Conservation (phyloP, 768 basidiomycete genomes). For the Auricularia sp. region DNA sequence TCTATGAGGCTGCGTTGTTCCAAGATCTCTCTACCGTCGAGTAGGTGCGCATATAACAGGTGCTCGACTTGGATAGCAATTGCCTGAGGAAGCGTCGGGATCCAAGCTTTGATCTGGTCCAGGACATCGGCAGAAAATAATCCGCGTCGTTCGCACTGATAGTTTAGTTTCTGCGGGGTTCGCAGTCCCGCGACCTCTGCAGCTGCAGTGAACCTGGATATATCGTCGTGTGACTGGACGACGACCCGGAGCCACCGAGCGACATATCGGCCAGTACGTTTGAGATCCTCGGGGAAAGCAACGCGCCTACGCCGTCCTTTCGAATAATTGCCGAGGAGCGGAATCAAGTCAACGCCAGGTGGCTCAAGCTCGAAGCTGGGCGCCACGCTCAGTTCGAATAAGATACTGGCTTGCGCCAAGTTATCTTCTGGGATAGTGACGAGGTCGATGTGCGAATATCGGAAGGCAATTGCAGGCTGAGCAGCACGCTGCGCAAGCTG, state of each 20-base stretch:
- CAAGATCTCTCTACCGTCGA: conserved; percentile 45
- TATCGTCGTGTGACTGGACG: conserved; percentile 25
- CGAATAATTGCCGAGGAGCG: not conserved
- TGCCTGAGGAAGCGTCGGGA: conserved; percentile 32
- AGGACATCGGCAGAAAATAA: conserved; percentile 36
- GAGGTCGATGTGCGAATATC: not conserved
- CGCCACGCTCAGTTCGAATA: not conserved
- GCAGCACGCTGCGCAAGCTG: too few species aligned
- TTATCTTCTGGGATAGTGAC: not conserved
- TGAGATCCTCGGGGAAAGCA: not conserved
- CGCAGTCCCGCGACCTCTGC: conserved; percentile 29
- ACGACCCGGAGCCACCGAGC: conserved; percentile 44
- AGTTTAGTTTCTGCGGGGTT: conserved; percentile 21
- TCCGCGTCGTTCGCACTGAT: conserved; percentile 30
- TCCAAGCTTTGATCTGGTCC: conserved; percentile 23
- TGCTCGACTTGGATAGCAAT: conserved; percentile 54
- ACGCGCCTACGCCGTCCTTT: not conserved
- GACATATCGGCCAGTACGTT: not conserved
- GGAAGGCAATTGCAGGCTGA: not conserved
- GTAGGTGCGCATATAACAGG: conserved; percentile 23
- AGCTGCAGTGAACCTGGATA: conserved; percentile 30
- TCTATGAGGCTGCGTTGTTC: conserved; percentile 29
- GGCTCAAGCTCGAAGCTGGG: conserved; percentile 1
- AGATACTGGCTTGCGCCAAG: not conserved
- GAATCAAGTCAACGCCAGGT: not conserved